Percentiles rank a stretch among this genome's conserved stretches.
phyloP scores from a whole-genome alignment of 2,329 filamentous ascomycete species.

The Penicillium sumatraense region DNA sequence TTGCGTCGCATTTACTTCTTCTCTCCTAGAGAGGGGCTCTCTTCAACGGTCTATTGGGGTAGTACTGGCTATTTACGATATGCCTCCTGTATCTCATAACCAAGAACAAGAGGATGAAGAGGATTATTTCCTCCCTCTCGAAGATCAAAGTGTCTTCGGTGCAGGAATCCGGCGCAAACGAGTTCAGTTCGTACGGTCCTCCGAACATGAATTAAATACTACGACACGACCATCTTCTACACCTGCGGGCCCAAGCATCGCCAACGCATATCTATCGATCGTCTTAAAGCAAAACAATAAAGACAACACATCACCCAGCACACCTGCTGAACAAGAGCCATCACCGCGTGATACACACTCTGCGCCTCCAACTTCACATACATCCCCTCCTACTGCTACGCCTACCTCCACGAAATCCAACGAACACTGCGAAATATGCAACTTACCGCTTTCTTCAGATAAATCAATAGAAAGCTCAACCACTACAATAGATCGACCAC shows the following conservation, averaged over 20 bases:
- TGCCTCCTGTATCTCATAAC: too few relatives aligned
- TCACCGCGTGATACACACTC: slow-evolving; percentile 16
- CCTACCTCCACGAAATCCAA: slow-evolving; percentile 1
- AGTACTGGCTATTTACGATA: too few relatives aligned
- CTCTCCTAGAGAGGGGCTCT: too few relatives aligned
- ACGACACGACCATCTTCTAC: slow-evolving; percentile 37
- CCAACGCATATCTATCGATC: slow-evolving; percentile 52
- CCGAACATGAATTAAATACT: slow-evolving; percentile 38
- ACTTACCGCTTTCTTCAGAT: slow-evolving; percentile 52
- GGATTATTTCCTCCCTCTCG: slow-evolving; percentile 61
- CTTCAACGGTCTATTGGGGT: too few relatives aligned
- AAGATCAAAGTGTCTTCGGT: slow-evolving; percentile 64
- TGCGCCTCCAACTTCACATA: slow-evolving; percentile 13
- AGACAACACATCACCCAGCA: slow-evolving; percentile 12
- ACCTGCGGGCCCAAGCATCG: slow-evolving; percentile 35
- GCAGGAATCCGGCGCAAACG: slow-evolving; percentile 66
- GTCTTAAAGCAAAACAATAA: slow-evolving; percentile 40
- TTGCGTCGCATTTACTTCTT: too few relatives aligned
- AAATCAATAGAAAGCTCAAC: slow-evolving; percentile 5
- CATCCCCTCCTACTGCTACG: slow-evolving; percentile 8
- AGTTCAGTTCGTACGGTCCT: slow-evolving; percentile 63
- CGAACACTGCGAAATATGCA: slow-evolving; percentile 60
- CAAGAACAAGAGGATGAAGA: slow-evolving; percentile 57
- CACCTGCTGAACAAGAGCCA: slow-evolving; percentile 2
- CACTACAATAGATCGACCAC: slow-evolving; percentile 28